Conservation (phyloP, 2,329 filamentous ascomycete species). For the Epichloe typhina region DNA sequence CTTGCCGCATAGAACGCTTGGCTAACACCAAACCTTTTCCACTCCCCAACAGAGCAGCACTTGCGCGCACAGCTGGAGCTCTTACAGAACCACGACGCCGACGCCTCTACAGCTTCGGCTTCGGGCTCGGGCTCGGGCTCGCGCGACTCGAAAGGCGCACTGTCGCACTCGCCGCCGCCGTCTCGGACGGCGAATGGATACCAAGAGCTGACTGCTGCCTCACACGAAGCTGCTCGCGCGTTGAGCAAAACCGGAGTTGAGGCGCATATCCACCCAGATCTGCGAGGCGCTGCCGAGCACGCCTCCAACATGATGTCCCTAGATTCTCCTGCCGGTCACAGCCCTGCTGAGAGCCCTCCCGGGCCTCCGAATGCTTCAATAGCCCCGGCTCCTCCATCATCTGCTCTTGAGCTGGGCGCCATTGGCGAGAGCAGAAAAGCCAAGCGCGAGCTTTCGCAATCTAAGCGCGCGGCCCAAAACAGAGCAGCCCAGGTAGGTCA, state of each 20-base stretch:
- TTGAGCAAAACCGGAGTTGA: conserved; percentile 27
- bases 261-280: conserved; percentile 35
- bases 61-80: conserved; percentile 31
- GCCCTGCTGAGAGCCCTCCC: conserved; percentile 15
- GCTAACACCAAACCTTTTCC: conserved; percentile 11
- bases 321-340: conserved; percentile 19
- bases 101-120: conserved; percentile 15
- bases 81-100: conserved; percentile 26
- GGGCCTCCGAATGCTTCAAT: conserved; percentile 15
- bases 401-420: conserved; percentile 15
- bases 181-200: conserved; percentile 32
- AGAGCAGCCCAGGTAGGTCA: conserved; percentile 74
- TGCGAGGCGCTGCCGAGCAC: conserved; percentile 22
- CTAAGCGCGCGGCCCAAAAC: conserved; percentile 93
- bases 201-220: conserved; percentile 23
- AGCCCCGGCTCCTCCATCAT: conserved; percentile 18
- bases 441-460: conserved; percentile 85
- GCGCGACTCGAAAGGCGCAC: conserved; percentile 18
- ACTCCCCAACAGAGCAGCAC: conserved; percentile 23
- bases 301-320: conserved; percentile 26
- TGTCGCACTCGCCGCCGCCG: conserved; percentile 16
- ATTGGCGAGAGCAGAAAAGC: conserved; percentile 53
- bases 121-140: conserved; percentile 1
- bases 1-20: neutral
- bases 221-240: conserved; percentile 22